Conservation (phyloP, 306 rosid species). For the Quercus wislizeni region DNA sequence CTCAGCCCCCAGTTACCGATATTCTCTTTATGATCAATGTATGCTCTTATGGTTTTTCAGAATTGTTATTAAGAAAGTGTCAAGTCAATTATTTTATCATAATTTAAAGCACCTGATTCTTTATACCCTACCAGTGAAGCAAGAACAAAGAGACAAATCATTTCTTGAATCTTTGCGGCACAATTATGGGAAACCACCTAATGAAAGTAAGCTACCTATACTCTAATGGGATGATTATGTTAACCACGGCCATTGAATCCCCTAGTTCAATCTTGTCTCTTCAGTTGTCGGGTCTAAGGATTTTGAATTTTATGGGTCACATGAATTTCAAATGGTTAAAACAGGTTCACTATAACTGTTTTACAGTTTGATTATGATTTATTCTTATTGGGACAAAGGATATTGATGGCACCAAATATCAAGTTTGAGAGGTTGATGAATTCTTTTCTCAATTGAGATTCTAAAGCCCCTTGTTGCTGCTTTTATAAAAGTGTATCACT, state of each 20-base stretch:
- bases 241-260: background rate
- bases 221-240: background rate
- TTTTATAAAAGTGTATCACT: too few species aligned
- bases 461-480: too few species aligned
- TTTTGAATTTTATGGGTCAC: background rate
- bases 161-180: slow-evolving; percentile 60
- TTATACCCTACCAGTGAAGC: slow-evolving; percentile 54
- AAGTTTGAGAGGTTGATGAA: too few species aligned
- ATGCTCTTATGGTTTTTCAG: slow-evolving; percentile 5
- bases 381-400: too few species aligned
- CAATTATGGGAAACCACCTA: slow-evolving; percentile 53
- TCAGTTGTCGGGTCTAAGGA: background rate
- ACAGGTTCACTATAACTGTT: background rate
- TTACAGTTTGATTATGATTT: background rate
- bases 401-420: too few species aligned
- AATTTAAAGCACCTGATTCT: background rate
- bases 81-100: background rate
- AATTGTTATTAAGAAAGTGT: slow-evolving; percentile 15
- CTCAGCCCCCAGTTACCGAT: slow-evolving; percentile 56
- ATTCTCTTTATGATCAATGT: slow-evolving; percentile 71
- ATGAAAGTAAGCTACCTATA: slow-evolving; percentile 47
- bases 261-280: slow-evolving; percentile 3
- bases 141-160: slow-evolving; percentile 48
- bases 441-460: too few species aligned
- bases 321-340: slow-evolving; percentile 1